phyloP scores from a whole-genome alignment of 805 yeast species.

The Lipomyces starkeyi region DNA sequence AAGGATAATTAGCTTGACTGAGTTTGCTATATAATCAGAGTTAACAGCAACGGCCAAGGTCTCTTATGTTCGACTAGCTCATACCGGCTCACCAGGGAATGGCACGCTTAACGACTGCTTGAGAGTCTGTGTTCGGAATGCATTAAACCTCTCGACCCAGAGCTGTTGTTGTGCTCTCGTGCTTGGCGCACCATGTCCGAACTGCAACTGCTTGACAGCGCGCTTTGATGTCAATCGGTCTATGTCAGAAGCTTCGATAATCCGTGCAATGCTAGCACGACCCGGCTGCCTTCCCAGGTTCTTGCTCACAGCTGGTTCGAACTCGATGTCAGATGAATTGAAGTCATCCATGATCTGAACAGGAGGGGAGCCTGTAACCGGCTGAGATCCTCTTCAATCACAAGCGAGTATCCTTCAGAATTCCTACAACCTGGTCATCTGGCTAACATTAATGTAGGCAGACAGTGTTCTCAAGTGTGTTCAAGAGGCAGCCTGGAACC shows the following conservation, averaged over 20 bases:
- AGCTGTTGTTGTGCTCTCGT: neutral
- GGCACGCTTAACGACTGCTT: neutral
- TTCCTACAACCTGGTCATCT: too few relatives aligned
- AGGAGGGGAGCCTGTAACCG: too few relatives aligned
- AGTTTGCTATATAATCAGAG: too few relatives aligned
- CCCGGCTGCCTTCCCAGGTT: neutral
- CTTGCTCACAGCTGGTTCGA: neutral
- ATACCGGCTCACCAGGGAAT: neutral
- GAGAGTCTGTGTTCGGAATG: neutral
- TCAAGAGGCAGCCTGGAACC: neutral
- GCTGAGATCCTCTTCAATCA: too few relatives aligned
- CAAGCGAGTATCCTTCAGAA: too few relatives aligned
- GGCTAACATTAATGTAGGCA: too few relatives aligned
- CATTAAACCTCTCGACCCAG: neutral
- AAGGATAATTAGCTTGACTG: too few relatives aligned
- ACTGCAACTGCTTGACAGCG: neutral
- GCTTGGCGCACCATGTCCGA: neutral
- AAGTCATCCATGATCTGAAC: slow-evolving; percentile 1
- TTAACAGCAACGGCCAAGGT: too few relatives aligned
- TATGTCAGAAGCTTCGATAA: neutral
- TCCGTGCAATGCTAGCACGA: neutral
- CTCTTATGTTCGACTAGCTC: too few relatives aligned
- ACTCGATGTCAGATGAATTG: neutral
- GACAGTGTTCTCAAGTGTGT: neutral
- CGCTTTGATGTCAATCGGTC: neutral